Base-by-base conservation (phyloP, 176 grass and related monocot genomes). In the Paspalum notatum region DNA sequence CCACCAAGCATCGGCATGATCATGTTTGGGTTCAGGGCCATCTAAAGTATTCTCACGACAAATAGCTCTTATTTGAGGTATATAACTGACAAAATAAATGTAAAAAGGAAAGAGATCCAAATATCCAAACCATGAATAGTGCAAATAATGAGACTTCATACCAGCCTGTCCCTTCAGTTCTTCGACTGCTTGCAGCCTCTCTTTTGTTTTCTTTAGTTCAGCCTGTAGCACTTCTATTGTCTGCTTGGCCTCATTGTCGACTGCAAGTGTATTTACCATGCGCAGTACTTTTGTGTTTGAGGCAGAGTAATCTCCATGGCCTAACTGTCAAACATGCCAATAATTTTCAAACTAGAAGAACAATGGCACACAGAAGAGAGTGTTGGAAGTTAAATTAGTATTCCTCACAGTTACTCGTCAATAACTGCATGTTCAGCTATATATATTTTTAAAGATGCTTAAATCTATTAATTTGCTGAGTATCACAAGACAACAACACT, bases 81-180 rank as follows among this genome's bases (percentile, higher is more conserved):
- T 32, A 32, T 32, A 32, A 32, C 32, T 32, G 32, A 32, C 32
- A 32, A 32, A 32, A 32, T 1, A 32, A 1, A 32, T 32, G 32
- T 32, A 32, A 32, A 32, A 32, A 32, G 32, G 32, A 32, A 32
- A 32, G 32, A 32, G 32, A 32, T 32, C 32, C 32, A 32, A 32
- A 32, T 32, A 32, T 32, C 32, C 32, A 32, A 32, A 32, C 32
- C 15, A 85, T 59, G 39, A 75, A 76, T 20, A 42, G 32, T 61
- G 27, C 32, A 59, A 45, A 69, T 54, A 44, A 45, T 59, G 21
- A 88, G 65, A 82, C 53, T 61, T 53, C 57, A 62, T 91, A 95
- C 95, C 92, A 82, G 83, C 83, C 82, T 98, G 95, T 63, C 95
- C 95, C 71, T 94, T 95, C 79, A 98, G 75, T 89, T 98, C 95